phyloP scores from a whole-genome alignment of 768 basidiomycete genomes.

The Hemileccinum impolitum region DNA sequence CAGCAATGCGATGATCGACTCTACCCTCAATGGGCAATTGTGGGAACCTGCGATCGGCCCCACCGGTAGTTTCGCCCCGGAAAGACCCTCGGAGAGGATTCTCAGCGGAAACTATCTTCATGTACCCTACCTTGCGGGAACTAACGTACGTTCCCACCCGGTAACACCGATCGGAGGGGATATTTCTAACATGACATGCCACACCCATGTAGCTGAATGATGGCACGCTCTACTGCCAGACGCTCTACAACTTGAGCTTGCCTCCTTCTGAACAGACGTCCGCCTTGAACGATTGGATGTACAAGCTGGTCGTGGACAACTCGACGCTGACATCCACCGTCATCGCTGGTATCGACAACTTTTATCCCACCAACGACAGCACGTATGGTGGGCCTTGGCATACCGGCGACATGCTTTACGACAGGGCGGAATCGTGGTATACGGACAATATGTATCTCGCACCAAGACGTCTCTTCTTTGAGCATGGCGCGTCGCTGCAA shows the following conservation, averaged over 20 bases:
- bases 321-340: slow-evolving; percentile 26
- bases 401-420: slow-evolving; percentile 58
- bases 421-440: slow-evolving; percentile 55
- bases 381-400: slow-evolving; percentile 49
- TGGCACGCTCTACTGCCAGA: slow-evolving; percentile 6
- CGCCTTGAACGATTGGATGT: slow-evolving; percentile 47
- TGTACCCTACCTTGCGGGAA: slow-evolving; percentile 54
- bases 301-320: slow-evolving; percentile 49
- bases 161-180: too few species aligned
- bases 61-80: slow-evolving; percentile 45
- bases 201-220: slow-evolving; percentile 12
- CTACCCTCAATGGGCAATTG: slow-evolving; percentile 48
- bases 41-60: slow-evolving; percentile 59
- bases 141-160: slow-evolving; percentile 38
- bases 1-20: slow-evolving; percentile 43
- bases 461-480: slow-evolving; percentile 47
- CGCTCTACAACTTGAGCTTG: slow-evolving; percentile 37
- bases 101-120: slow-evolving; percentile 48
- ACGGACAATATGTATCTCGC: slow-evolving; percentile 56
- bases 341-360: slow-evolving; percentile 36
- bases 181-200: background rate
- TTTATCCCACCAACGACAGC: slow-evolving; percentile 50
- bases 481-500: slow-evolving; percentile 44
- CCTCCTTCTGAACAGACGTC: slow-evolving; percentile 38
- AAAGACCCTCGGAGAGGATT: slow-evolving; percentile 44